These are phyloP conservation scores for Coccinonectria pachysandricola DNA, from an alignment of 2,329 filamentous ascomycete genomes.

Conservation along the genomic window DNA sequence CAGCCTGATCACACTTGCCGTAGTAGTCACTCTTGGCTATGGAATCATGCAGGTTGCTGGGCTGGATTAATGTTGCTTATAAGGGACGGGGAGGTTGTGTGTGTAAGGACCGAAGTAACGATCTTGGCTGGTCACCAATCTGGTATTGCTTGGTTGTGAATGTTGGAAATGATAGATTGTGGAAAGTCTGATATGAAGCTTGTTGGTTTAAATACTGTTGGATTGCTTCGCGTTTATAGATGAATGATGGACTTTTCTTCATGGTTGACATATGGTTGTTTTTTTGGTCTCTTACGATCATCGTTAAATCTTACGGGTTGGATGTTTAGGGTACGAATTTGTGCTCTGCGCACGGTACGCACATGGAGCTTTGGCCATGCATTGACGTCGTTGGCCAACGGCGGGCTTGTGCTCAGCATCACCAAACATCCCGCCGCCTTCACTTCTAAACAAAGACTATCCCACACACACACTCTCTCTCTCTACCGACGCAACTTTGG, in stretches of 20 bases:
- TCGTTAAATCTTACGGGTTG: too few relatives aligned
- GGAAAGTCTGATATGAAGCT: too few relatives aligned
- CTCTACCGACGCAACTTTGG: not conserved
- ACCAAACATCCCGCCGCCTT: conserved; percentile 7
- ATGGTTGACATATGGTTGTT: too few relatives aligned
- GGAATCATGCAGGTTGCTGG: conserved; percentile 73
- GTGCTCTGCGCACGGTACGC: too few relatives aligned
- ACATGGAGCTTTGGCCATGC: too few relatives aligned
- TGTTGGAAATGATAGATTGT: not conserved
- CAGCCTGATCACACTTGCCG: conserved; percentile 67
- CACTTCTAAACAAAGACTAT: conserved; percentile 2
- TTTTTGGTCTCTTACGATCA: too few relatives aligned
- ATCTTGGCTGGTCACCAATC: too few relatives aligned
- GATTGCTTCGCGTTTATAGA: too few relatives aligned
- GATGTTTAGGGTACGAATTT: too few relatives aligned
- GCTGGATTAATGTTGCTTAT: conserved; percentile 33
- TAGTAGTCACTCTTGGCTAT: conserved; percentile 85
- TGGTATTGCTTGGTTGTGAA: not conserved
- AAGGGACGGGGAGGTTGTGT: conserved; percentile 1
- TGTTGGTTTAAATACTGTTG: too few relatives aligned
- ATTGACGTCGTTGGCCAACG: conserved; percentile 21
- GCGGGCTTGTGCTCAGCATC: conserved; percentile 9
- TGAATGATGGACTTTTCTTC: too few relatives aligned
- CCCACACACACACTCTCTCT: conserved; percentile 3
- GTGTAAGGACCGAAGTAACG: too few relatives aligned